These are phyloP conservation scores for Xylariaceae sp. DNA, from an alignment of 2,329 filamentous ascomycete species.

Conservation along the genomic window DNA sequence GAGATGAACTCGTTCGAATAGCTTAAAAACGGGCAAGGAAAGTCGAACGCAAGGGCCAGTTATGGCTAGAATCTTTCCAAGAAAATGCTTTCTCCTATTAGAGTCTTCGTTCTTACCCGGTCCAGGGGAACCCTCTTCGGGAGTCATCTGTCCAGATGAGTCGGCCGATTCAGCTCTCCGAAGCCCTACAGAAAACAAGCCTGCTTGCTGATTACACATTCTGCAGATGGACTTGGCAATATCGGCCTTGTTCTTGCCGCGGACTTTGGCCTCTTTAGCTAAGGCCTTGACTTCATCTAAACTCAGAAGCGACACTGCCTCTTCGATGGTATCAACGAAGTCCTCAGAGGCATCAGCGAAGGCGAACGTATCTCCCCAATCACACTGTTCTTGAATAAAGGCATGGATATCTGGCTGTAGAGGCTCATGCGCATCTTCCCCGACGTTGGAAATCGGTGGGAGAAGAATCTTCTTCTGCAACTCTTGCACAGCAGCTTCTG, in stretches of 20 bases:
- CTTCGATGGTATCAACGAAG: conserved; percentile 71
- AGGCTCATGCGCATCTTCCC: conserved; percentile 13
- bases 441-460: conserved; percentile 35
- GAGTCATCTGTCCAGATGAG: conserved; percentile 42
- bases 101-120: conserved; percentile 34
- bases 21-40: conserved; percentile 64
- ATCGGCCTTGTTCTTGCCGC: conserved; percentile 84
- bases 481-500: conserved; percentile 59
- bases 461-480: conserved; percentile 59
- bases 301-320: conserved; percentile 76
- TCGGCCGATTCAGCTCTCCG: conserved; percentile 57
- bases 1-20: conserved; percentile 92
- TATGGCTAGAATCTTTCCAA: conserved; percentile 70
- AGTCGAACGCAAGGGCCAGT: conserved; percentile 83
- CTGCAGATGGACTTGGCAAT: conserved; percentile 69
- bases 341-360: conserved; percentile 79
- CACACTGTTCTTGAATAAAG: conserved; percentile 38
- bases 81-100: conserved; percentile 71
- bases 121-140: conserved; percentile 30
- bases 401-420: conserved; percentile 22
- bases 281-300: conserved; percentile 82
- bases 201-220: conserved; percentile 69
- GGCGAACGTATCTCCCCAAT: conserved; percentile 57
- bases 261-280: conserved; percentile 80
- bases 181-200: conserved; percentile 66